These are phyloP conservation scores for Trypanosoma caninum DNA, from an alignment of 208 protist species.

Conservation along the genomic window DNA sequence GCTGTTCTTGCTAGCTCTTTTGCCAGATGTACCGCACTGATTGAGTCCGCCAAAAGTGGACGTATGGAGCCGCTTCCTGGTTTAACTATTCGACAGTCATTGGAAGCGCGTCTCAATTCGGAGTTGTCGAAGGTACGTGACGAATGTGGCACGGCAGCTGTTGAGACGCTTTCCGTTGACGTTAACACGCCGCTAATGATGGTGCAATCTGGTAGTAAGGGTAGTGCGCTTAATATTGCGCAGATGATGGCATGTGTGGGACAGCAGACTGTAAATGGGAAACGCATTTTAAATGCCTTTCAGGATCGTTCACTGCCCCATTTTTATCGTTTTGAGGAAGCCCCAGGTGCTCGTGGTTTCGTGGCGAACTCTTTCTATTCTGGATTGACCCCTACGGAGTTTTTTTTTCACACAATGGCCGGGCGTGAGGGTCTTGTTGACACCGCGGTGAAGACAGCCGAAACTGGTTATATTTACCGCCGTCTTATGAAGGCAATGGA, in stretches of 20 bases:
- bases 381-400: slow-evolving; percentile 97
- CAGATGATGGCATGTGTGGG: slow-evolving; percentile 99
- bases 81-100: slow-evolving; percentile 92
- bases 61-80: slow-evolving; percentile 93
- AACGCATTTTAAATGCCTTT: slow-evolving; percentile 98
- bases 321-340: slow-evolving; percentile 90
- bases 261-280: slow-evolving; percentile 98
- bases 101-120: slow-evolving; percentile 95
- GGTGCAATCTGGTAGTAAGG: slow-evolving; percentile 97
- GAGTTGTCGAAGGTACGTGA: slow-evolving; percentile 97
- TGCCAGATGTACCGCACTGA: slow-evolving; percentile 86
- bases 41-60: slow-evolving; percentile 91
- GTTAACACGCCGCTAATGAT: slow-evolving; percentile 99
- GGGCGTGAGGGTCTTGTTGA: slow-evolving; percentile 98
- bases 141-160: slow-evolving; percentile 94
- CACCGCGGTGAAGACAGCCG: slow-evolving; percentile 99
- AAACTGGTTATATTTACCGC: slow-evolving; percentile 99
- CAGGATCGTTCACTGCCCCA: slow-evolving; percentile 98
- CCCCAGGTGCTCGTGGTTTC: slow-evolving; percentile 96
- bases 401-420: slow-evolving; percentile 99
- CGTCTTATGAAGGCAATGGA: slow-evolving; percentile 99
- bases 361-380: slow-evolving; percentile 98
- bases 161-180: slow-evolving; percentile 89
- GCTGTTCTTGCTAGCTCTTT: slow-evolving; percentile 94
- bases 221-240: slow-evolving; percentile 99